Percentiles rank a stretch among this genome's conserved stretches.
phyloP scores from a whole-genome alignment of 2,329 filamentous ascomycete genomes.

The Aspergillus transmontanensis region DNA sequence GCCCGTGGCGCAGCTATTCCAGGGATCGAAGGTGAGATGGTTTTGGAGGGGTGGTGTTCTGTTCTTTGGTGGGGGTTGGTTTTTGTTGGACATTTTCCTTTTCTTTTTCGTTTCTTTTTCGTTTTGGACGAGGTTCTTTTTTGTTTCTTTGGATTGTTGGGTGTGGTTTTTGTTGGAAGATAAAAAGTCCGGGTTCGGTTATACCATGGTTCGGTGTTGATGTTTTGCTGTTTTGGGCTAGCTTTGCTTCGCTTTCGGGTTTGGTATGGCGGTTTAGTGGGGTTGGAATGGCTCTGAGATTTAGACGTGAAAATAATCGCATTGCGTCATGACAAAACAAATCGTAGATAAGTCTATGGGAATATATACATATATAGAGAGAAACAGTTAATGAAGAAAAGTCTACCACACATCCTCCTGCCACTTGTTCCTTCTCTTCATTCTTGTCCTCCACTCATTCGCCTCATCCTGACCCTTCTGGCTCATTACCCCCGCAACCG shows the following conservation, averaged over 20 bases:
- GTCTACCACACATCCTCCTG: slow-evolving; percentile 55
- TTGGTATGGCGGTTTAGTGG: background rate
- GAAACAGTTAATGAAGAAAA: background rate
- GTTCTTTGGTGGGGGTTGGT: background rate
- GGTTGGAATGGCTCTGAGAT: background rate
- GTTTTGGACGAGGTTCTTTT: too few relatives aligned
- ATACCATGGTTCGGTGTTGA: slow-evolving; percentile 16
- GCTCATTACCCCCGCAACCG: slow-evolving; percentile 41
- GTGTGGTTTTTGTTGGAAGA: too few relatives aligned
- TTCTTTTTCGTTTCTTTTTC: background rate
- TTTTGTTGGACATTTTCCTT: slow-evolving; percentile 4
- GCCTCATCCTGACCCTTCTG: slow-evolving; percentile 42
- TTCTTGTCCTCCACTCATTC: slow-evolving; percentile 50
- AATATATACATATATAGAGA: too few relatives aligned
- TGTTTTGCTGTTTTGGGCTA: slow-evolving; percentile 10
- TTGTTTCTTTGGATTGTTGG: too few relatives aligned
- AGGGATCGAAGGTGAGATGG: slow-evolving; percentile 43
- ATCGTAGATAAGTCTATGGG: background rate
- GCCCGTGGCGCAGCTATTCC: slow-evolving; percentile 71
- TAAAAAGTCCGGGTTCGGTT: background rate
- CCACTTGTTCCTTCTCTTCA: slow-evolving; percentile 56
- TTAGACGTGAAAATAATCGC: background rate
- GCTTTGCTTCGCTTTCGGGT: background rate
- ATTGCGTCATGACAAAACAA: background rate
- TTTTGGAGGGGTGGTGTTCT: slow-evolving; percentile 17